Conservation (phyloP, 2,329 filamentous ascomycete species). For the Neonectria magnoliae region DNA sequence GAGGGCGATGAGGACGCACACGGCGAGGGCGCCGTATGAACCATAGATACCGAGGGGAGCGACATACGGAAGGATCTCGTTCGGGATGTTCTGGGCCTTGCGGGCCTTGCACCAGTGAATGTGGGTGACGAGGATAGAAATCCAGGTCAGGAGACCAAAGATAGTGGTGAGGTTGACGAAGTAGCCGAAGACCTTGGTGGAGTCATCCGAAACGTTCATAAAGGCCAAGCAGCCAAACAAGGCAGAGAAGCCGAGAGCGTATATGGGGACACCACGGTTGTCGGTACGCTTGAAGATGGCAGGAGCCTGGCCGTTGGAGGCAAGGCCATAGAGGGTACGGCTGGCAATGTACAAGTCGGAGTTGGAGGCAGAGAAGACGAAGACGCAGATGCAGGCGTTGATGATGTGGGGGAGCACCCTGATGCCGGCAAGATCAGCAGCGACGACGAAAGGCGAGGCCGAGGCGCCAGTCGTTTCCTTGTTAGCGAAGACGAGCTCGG, state of each 20-base stretch:
- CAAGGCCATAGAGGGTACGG: conserved; percentile 77
- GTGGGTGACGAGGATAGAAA: conserved; percentile 74
- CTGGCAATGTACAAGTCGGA: conserved; percentile 81
- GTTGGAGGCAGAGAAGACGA: conserved; percentile 81
- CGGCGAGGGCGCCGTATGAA: conserved; percentile 72
- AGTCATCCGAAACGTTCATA: conserved; percentile 69
- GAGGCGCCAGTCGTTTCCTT: conserved; percentile 49
- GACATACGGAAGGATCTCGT: conserved; percentile 68
- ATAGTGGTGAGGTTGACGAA: conserved; percentile 76
- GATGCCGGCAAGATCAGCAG: conserved; percentile 73
- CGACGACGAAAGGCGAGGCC: conserved; percentile 78
- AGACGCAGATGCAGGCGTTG: conserved; percentile 78
- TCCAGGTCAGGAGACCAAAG: conserved; percentile 73
- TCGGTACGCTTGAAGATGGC: conserved; percentile 77
- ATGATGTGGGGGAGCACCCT: conserved; percentile 71
- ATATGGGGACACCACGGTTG: conserved; percentile 75
- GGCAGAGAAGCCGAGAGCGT: conserved; percentile 69
- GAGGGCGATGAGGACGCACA: conserved; percentile 78
- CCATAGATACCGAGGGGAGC: conserved; percentile 79
- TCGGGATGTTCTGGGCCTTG: conserved; percentile 66
- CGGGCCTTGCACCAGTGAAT: conserved; percentile 73
- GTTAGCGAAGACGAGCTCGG: conserved; percentile 67
- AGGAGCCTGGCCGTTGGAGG: conserved; percentile 77
- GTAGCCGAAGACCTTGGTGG: conserved; percentile 68
- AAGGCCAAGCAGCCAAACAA: conserved; percentile 74